These are phyloP conservation scores for Funneliformis geosporum DNA, from an alignment of 192 early-diverging fungal genomes.

Conservation along the genomic window DNA sequence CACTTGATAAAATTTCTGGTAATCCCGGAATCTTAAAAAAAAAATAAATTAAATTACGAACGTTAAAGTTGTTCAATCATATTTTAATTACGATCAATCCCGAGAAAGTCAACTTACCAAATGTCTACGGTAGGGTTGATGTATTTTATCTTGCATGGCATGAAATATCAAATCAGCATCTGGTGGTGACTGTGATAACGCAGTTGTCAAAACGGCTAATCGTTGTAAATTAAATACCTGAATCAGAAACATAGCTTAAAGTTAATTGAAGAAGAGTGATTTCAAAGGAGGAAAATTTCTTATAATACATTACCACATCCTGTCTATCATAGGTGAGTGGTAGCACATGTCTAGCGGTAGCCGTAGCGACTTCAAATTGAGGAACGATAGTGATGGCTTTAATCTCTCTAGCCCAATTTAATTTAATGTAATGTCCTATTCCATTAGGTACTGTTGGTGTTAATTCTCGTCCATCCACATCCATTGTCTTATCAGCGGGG, in stretches of 20 bases:
- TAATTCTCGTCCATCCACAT: background rate
- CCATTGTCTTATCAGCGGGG: background rate
- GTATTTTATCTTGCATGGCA: constrained; percentile 95
- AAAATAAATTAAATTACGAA: background rate
- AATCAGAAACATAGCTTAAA: background rate
- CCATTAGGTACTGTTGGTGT: constrained; percentile 58
- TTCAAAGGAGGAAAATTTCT: too few relatives aligned
- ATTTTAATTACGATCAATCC: too few relatives aligned
- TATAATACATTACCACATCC: constrained; percentile 67
- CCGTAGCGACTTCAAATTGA: constrained; percentile 91
- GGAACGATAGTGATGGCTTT: constrained; percentile 80
- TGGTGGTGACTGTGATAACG: constrained; percentile 70
- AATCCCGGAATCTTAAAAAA: constrained; percentile 76
- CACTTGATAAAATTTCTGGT: constrained; percentile 75
- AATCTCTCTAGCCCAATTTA: constrained; percentile 70
- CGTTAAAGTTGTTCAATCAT: background rate
- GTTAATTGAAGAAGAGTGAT: too few relatives aligned
- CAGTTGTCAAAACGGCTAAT: constrained; percentile 85
- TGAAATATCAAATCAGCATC: constrained; percentile 80
- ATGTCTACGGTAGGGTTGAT: constrained; percentile 93
- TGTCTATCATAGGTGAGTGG: constrained; percentile 72
- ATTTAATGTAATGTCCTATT: constrained; percentile 68
- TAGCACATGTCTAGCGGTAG: constrained; percentile 85
- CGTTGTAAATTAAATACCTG: constrained; percentile 91
- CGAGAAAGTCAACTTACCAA: constrained; percentile 56